Conservation (phyloP, 192 early-diverging fungal species). For the Podila verticillata region DNA sequence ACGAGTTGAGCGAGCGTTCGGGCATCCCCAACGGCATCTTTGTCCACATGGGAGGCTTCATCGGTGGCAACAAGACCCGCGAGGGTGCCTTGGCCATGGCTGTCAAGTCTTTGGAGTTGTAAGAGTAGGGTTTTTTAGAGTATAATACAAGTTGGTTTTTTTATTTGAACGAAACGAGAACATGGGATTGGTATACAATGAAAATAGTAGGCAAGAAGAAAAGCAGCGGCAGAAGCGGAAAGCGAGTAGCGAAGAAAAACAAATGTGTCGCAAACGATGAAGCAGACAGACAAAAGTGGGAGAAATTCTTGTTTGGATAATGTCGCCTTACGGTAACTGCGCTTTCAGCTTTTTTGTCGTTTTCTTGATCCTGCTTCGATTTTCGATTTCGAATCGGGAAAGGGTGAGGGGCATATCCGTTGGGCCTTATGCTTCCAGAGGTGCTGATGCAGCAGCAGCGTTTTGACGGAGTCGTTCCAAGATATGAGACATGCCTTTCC, state of each 20-base stretch:
- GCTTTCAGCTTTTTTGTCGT: no score
- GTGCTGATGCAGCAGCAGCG: slow-evolving; percentile 11
- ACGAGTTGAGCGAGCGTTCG: slow-evolving; percentile 78
- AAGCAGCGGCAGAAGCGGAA: no score
- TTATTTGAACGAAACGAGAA: background rate
- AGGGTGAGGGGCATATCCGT: slow-evolving; percentile 2
- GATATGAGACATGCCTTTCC: slow-evolving; percentile 62
- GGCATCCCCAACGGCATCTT: slow-evolving; percentile 86
- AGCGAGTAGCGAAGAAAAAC: no score
- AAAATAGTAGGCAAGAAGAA: no score
- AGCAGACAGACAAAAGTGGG: no score
- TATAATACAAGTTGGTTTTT: background rate
- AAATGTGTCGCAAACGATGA: no score
- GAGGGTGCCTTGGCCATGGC: slow-evolving; percentile 82
- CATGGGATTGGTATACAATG: no score
- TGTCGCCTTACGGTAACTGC: no score
- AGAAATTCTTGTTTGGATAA: no score
- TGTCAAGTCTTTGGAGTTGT: slow-evolving; percentile 63
- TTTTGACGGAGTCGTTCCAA: slow-evolving; percentile 61
- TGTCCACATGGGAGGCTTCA: slow-evolving; percentile 76
- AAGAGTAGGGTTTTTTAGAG: slow-evolving; percentile 9
- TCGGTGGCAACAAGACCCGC: slow-evolving; percentile 70
- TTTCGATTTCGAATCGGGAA: background rate
- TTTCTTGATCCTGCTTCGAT: no score
- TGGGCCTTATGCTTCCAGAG: slow-evolving; percentile 11